Conservation (phyloP, 345 rosid genomes). For the Limnanthes douglasii region DNA sequence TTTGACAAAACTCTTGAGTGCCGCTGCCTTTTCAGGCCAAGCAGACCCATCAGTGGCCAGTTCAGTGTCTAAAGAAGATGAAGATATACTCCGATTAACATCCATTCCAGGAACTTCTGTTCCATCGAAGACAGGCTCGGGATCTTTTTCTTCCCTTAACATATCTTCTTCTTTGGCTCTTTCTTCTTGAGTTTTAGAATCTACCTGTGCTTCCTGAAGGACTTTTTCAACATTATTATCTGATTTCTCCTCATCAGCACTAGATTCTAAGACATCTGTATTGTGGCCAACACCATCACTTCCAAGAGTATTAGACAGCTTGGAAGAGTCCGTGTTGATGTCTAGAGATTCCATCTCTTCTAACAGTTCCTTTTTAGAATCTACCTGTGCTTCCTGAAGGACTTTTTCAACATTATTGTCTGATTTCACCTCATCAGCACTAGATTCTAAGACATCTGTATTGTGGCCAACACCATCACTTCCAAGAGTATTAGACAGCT, state of each 20-base stretch:
- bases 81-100: slow-evolving; percentile 16
- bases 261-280: not conserved
- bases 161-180: slow-evolving; percentile 13
- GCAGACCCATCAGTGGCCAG: slow-evolving; percentile 23
- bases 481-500: slow-evolving; percentile 9
- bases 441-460: slow-evolving; percentile 9
- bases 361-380: slow-evolving; percentile 5
- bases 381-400: not conserved
- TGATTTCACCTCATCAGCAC: slow-evolving; percentile 5
- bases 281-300: slow-evolving; percentile 3
- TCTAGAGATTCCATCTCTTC: slow-evolving; percentile 14
- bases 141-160: slow-evolving; percentile 15
- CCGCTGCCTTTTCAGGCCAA: slow-evolving; percentile 62
- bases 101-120: slow-evolving; percentile 32
- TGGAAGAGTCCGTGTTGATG: not conserved
- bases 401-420: slow-evolving; percentile 1
- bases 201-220: slow-evolving; percentile 8
- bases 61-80: slow-evolving; percentile 16
- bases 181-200: slow-evolving; percentile 15
- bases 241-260: slow-evolving; percentile 4
- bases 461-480: too few species aligned
- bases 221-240: slow-evolving; percentile 10
- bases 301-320: not conserved
- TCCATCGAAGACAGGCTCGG: slow-evolving; percentile 35
- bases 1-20: slow-evolving; percentile 51